phyloP scores from a whole-genome alignment of 23 red algal species.

The Agarophyton chilense region DNA sequence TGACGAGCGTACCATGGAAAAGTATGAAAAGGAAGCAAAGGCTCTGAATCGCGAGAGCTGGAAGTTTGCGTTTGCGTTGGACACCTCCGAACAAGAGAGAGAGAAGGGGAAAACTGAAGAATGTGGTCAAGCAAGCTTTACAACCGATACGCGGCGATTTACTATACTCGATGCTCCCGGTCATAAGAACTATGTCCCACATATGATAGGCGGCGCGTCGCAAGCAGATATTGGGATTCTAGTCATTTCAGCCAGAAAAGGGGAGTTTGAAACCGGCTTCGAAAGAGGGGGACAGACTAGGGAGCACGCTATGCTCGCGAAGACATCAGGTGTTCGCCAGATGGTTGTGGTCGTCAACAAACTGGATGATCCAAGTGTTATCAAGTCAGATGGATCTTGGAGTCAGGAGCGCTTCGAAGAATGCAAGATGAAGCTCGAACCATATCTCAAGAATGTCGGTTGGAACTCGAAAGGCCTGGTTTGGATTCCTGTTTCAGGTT shows the following conservation, averaged over 20 bases:
- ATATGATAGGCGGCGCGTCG: constrained; percentile 94
- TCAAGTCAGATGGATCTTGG: constrained; percentile 78
- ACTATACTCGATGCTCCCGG: constrained; percentile 97
- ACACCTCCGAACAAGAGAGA: constrained; percentile 93
- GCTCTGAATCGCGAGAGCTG: constrained; percentile 94
- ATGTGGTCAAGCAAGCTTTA: constrained; percentile 92
- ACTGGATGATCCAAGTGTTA: constrained; percentile 91
- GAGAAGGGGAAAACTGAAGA: constrained; percentile 98
- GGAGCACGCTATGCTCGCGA: constrained; percentile 99
- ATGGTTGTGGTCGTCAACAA: constrained; percentile 94
- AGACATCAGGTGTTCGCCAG: constrained; percentile 93
- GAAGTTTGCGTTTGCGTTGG: constrained; percentile 98
- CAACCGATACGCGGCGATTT: constrained; percentile 81
- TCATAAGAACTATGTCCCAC: constrained; percentile 98
- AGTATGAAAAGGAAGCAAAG: constrained; percentile 99
- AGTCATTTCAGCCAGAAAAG: constrained; percentile 98
- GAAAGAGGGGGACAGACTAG: constrained; percentile 97
- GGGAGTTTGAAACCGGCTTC: constrained; percentile 99
- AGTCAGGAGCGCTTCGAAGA: constrained; percentile 85
- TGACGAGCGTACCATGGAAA: constrained; percentile 98
- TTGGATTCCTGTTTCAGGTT: constrained; percentile 94
- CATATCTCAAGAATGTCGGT: constrained; percentile 90
- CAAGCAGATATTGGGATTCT: constrained; percentile 98
- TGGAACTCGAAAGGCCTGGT: constrained; percentile 83
- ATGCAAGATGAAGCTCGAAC: constrained; percentile 81